These are phyloP conservation scores for Paramecium primaurelia DNA, from an alignment of 73 alveolate genomes.

Conservation along the genomic window DNA sequence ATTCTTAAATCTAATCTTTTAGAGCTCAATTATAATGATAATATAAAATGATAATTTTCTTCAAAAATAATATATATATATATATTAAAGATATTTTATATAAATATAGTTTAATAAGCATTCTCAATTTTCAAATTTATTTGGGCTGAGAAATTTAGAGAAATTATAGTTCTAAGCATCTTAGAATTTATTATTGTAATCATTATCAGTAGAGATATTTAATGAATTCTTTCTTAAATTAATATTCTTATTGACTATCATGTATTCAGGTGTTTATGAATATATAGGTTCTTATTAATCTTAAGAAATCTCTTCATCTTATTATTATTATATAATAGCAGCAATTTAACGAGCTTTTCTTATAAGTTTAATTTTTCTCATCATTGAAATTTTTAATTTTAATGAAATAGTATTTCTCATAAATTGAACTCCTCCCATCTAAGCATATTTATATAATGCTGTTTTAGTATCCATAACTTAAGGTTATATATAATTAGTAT, in stretches of 20 bases:
- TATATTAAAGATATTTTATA: too few species aligned
- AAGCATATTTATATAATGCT: neutral
- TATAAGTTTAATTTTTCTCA: neutral
- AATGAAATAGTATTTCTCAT: neutral
- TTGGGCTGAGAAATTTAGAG: neutral
- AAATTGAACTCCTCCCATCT: neutral
- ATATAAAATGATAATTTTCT: neutral
- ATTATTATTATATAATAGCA: neutral
- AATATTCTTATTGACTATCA: neutral
- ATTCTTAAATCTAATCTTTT: neutral
- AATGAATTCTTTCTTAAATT: neutral
- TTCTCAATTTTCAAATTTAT: neutral
- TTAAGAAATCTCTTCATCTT: neutral
- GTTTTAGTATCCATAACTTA: neutral
- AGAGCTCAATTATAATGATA: neutral
- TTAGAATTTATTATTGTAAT: neutral
- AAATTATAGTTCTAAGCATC: neutral
- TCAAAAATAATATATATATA: neutral
- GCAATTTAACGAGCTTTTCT: neutral
- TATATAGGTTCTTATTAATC: neutral
- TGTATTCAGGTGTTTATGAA: neutral
- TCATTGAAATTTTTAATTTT: neutral
- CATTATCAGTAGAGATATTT: neutral
- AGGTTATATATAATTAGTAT: neutral
- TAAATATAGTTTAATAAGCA: neutral